Evolutionary conservation across 805 yeast genomes (phyloP).

Genomic region (Lipomyces chichibuensis): DNA sequence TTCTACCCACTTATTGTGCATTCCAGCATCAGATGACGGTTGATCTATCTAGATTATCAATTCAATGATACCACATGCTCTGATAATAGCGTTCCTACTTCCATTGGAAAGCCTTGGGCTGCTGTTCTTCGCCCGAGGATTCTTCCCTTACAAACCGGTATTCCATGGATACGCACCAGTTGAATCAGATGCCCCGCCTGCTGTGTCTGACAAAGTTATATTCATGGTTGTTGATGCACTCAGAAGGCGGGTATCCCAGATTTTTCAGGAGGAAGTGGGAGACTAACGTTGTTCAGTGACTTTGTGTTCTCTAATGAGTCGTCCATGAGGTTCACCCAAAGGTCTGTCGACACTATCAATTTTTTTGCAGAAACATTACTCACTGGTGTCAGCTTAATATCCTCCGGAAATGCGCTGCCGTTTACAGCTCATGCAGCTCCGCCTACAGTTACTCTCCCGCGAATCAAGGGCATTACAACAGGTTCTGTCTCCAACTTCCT

Average conservation of each 20-base stretch:
- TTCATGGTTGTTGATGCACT: conserved; percentile 92
- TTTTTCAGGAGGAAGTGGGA: background rate
- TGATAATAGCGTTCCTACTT: conserved; percentile 14
- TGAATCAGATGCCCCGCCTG: conserved; percentile 38
- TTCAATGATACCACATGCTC: conserved; percentile 15
- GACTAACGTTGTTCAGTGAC: conserved; percentile 53
- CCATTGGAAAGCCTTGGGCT: conserved; percentile 57
- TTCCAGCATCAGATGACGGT: background rate
- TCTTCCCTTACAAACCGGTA: conserved; percentile 86
- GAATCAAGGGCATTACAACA: conserved; percentile 89
- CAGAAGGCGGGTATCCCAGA: conserved; percentile 49
- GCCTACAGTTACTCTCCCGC: conserved; percentile 94
- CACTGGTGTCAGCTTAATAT: conserved; percentile 48
- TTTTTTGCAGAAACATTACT: background rate
- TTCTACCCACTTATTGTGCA: background rate
- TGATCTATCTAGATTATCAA: background rate
- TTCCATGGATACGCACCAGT: conserved; percentile 60
- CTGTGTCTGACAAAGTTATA: conserved; percentile 67
- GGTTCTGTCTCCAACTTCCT: conserved; percentile 93
- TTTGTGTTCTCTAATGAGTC: conserved; percentile 72
- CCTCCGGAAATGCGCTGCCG: conserved; percentile 73
- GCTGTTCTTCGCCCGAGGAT: conserved; percentile 72
- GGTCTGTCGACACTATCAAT: conserved; percentile 24
- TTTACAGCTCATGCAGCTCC: conserved; percentile 92
- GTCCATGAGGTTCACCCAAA: conserved; percentile 67